Base-by-base conservation (phyloP, 169 alveolate species). In the Plasmodium coatneyi region DNA sequence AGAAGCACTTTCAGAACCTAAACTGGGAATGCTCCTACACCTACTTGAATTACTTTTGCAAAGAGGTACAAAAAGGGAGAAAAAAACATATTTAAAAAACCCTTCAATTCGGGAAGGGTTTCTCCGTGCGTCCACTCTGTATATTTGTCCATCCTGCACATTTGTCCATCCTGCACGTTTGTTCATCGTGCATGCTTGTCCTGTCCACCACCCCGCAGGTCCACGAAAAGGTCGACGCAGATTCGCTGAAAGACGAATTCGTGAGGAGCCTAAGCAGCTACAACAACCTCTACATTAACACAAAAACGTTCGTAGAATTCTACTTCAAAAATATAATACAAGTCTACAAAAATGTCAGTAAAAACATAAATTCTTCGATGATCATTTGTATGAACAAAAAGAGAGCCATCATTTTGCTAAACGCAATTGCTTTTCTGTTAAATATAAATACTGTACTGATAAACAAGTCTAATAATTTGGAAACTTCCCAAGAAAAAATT, bases 281-380 rank as follows among this genome's bases (percentile, higher is more conserved):
- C 43, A 79, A 89, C 14, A 89, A 89, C 71, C 71, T 89, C 30
- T 89, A 78, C 34, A 66, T 89, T 19, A 89, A 89, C 81, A 49
- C 94, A 25, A 89, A 89, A n/a, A 30, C 79, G 82, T 89, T 89
- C 72, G 94, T 89, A 25, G 94, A 89, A 89, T 89, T 89, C 52
- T 89, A 89, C 71, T 89, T 89, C 52, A 70, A 19, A 34, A 89
- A 60, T 7, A 78, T 89, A 16, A 2, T 89, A 39, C 90, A 89
- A 16, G 43, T 66, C 19, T 79, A 89, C 82, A 89, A 79, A 60
- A 78, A 89, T 71, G 79, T 89, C 79, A 78, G 74, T 66, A 89
- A 89, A 78, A 89, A 89, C 52, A 39, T 79, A 41, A 79, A 89
- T 41, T 52, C 94, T 25, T 89, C 94, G 10, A 89, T 89, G 94